These are phyloP conservation scores for Mrakia hoshinonis DNA, from an alignment of 768 basidiomycete genomes.

Conservation along the genomic window DNA sequence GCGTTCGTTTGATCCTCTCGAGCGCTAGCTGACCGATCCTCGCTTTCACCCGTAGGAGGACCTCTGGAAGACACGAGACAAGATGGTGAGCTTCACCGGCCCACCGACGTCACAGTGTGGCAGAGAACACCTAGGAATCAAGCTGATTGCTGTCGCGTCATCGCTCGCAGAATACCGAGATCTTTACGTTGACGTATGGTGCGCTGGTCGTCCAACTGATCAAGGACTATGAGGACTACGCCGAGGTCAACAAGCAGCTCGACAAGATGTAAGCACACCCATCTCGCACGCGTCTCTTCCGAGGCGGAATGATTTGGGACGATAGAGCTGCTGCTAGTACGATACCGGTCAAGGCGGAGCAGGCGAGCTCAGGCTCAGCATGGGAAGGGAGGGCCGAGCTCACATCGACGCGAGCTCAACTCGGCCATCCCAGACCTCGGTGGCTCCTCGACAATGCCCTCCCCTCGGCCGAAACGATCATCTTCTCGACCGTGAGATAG, in stretches of 20 bases:
- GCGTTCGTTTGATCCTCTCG: no score
- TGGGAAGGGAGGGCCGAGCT: no score
- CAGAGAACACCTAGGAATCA: no score
- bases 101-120: constrained; percentile 5
- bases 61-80: constrained; percentile 91
- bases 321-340: no score
- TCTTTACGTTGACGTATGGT: constrained; percentile 94
- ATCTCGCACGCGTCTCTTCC: not conserved
- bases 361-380: no score
- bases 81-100: constrained; percentile 61
- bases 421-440: no score
- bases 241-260: constrained; percentile 74
- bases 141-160: not conserved
- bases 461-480: no score
- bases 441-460: no score
- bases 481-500: no score
- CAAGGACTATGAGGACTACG: constrained; percentile 97
- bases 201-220: constrained; percentile 96
- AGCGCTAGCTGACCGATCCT: not conserved
- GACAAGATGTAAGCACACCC: constrained; percentile 56
- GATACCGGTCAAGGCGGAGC: no score
- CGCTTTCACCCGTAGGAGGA: constrained; percentile 52
- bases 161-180: constrained; percentile 74
- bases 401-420: no score
- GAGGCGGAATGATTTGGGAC: no score